phyloP scores from a whole-genome alignment of 305 asterid species.

The Withania somnifera region DNA sequence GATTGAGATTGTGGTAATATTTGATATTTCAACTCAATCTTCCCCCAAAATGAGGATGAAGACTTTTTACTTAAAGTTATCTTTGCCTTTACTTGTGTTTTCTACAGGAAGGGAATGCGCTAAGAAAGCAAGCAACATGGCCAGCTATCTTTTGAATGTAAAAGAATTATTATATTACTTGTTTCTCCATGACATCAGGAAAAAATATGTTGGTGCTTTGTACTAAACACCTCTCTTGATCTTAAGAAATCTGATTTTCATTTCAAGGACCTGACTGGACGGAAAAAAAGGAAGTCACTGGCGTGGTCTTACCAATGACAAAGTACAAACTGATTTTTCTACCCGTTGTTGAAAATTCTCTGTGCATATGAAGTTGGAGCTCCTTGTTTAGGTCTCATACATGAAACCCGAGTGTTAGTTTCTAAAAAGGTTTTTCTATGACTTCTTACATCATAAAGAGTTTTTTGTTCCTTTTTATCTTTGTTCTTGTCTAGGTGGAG shows the following conservation, averaged over 20 bases:
- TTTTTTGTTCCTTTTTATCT: background rate
- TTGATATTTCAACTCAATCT: background rate
- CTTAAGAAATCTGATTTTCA: background rate
- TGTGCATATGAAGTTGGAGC: background rate
- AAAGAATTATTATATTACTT: background rate
- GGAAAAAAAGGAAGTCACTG: background rate
- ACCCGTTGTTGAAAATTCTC: background rate
- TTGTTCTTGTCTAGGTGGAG: background rate
- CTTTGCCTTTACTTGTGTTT: background rate
- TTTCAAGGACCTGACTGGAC: background rate
- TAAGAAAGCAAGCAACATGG: background rate
- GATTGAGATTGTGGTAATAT: background rate
- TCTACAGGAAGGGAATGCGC: background rate
- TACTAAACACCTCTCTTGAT: background rate
- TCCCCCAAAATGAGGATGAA: background rate
- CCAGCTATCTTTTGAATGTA: background rate
- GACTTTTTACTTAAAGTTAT: background rate
- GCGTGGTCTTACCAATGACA: background rate
- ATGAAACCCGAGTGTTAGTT: background rate
- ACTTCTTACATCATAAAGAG: background rate
- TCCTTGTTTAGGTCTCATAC: background rate
- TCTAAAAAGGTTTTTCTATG: background rate
- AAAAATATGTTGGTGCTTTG: background rate
- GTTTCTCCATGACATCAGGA: background rate
- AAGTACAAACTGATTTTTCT: background rate